These are phyloP conservation scores for Globisporangium okanoganense DNA, from an alignment of 352 stramenopile species.

Conservation along the genomic window DNA sequence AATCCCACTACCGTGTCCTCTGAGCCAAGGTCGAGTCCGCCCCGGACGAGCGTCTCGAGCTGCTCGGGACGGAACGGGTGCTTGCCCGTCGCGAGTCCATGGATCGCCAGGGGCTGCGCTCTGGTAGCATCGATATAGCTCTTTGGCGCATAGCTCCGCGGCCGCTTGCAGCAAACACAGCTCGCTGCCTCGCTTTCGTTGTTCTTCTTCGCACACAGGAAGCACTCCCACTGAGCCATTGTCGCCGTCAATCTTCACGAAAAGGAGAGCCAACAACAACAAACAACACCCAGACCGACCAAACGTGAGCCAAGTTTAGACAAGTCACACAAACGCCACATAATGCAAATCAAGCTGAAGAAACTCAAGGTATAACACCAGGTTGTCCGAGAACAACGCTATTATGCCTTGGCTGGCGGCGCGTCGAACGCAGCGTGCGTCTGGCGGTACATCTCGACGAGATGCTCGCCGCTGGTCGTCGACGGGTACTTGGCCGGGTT, in stretches of 20 bases:
- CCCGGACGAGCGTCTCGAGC: neutral
- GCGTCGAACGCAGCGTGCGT: conserved; percentile 59
- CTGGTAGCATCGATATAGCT: conserved; percentile 8
- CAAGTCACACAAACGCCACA: neutral
- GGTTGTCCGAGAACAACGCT: neutral
- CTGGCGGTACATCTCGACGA: conserved; percentile 72
- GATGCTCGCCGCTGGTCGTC: conserved; percentile 71
- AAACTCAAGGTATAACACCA: too few species aligned
- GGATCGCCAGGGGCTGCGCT: conserved; percentile 10
- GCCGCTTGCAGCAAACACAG: conserved; percentile 12
- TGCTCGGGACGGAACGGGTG: conserved; percentile 8
- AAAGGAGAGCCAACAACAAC: neutral
- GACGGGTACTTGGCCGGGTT: conserved; percentile 53
- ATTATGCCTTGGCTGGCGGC: neutral
- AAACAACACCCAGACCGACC: neutral
- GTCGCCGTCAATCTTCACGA: neutral
- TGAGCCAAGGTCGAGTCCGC: neutral
- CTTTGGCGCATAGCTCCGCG: conserved; percentile 7
- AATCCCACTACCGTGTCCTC: conserved; percentile 3
- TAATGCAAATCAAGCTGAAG: neutral
- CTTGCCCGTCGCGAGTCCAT: conserved; percentile 6
- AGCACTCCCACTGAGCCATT: conserved; percentile 8
- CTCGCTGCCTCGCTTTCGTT: neutral
- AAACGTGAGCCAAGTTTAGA: conserved; percentile 4
- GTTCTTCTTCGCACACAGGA: conserved; percentile 14